phyloP scores from a whole-genome alignment of 352 stramenopile species.

The Pythium chondricola region DNA sequence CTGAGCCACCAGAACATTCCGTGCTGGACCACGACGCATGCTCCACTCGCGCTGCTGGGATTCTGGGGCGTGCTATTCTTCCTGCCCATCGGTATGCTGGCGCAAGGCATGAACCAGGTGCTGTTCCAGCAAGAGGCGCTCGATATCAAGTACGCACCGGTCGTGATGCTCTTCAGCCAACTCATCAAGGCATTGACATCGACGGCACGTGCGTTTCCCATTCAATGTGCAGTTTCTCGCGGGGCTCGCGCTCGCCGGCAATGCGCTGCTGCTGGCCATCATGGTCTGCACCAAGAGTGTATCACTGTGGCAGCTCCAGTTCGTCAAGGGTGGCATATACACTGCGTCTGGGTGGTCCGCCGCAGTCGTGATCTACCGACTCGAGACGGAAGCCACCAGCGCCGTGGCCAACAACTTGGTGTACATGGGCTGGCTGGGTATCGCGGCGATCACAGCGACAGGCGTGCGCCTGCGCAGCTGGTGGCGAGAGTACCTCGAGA shows the following conservation, averaged over 20 bases:
- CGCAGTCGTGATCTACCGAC: constrained; percentile 36
- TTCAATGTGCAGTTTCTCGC: constrained; percentile 30
- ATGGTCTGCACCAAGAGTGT: constrained; percentile 35
- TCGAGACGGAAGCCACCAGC: constrained; percentile 7
- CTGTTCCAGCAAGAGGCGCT: constrained; percentile 53
- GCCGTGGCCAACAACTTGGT: constrained; percentile 36
- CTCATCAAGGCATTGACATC: constrained; percentile 41
- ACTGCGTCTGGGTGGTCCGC: constrained; percentile 50
- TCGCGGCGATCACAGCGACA: constrained; percentile 18
- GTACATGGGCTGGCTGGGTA: constrained; percentile 54
- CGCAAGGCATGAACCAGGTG: constrained; percentile 59
- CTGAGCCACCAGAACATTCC: constrained; percentile 31
- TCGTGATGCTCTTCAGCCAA: constrained; percentile 43
- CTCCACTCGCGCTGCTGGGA: constrained; percentile 41
- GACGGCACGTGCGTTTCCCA: constrained; percentile 35
- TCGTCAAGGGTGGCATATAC: constrained; percentile 49
- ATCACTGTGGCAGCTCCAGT: constrained; percentile 54
- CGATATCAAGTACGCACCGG: constrained; percentile 57
- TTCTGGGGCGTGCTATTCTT: constrained; percentile 57
- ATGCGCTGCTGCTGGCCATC: constrained; percentile 28
- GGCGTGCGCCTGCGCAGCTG: constrained; percentile 20
- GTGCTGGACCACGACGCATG: constrained; percentile 39
- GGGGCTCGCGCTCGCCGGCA: constrained; percentile 28
- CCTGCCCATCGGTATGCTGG: constrained; percentile 45
- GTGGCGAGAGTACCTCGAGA: background rate